A percentile compares a stretch with the other conserved stretches of the same genome.
Evolutionary conservation across 768 basidiomycete species (phyloP).

Genomic region (Termitomyces sp.): DNA sequence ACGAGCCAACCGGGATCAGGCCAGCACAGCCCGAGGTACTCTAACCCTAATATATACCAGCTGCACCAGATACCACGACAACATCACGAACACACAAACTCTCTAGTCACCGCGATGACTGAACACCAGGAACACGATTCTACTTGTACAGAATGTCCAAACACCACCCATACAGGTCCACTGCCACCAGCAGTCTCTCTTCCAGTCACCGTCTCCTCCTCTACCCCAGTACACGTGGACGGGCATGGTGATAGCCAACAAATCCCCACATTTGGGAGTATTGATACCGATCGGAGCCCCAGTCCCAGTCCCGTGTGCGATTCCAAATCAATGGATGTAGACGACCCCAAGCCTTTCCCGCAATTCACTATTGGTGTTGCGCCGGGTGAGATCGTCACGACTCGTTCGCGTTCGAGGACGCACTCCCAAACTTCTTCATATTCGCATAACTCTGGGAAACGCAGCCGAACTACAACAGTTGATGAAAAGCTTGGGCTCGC

Average conservation of each 20-base stretch:
- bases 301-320: slow-evolving; percentile 18
- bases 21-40: not conserved
- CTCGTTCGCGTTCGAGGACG: slow-evolving; percentile 27
- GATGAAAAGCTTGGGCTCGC: not conserved
- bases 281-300: not conserved
- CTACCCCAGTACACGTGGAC: not conserved
- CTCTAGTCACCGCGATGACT: not conserved
- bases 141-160: not conserved
- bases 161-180: not conserved
- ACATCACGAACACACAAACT: not conserved
- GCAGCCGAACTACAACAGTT: slow-evolving; percentile 12
- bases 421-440: slow-evolving; percentile 15
- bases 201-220: not conserved
- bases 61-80: not conserved
- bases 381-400: slow-evolving; percentile 18
- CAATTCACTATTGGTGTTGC: slow-evolving; percentile 44
- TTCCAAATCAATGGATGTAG: not conserved
- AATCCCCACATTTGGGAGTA: not conserved
- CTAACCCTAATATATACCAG: not conserved
- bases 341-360: slow-evolving; percentile 21
- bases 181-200: not conserved
- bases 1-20: not conserved
- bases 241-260: not conserved
- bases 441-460: slow-evolving; percentile 6
- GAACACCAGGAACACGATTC: not conserved